Conservation (phyloP, 2,329 filamentous ascomycete species). For the Penicillium thymicola region DNA sequence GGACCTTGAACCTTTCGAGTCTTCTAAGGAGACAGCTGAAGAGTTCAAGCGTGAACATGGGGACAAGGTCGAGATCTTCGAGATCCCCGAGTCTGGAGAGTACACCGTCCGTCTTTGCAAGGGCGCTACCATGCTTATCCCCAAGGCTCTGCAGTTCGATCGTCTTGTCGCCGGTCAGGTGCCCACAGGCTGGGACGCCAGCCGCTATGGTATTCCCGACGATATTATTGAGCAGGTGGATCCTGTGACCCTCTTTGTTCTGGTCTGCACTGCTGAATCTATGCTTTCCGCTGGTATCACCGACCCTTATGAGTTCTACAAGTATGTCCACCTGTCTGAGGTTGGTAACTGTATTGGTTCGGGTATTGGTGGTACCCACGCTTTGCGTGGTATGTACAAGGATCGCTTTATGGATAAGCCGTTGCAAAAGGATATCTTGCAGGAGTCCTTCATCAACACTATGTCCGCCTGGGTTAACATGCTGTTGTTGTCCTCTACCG, state of each 20-base stretch:
- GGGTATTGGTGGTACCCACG: slow-evolving; percentile 91
- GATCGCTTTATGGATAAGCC: slow-evolving; percentile 96
- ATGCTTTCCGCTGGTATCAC: slow-evolving; percentile 92
- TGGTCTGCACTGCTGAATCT: slow-evolving; percentile 89
- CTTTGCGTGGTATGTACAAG: slow-evolving; percentile 96
- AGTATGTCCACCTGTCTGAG: slow-evolving; percentile 97
- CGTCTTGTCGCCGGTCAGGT: slow-evolving; percentile 96
- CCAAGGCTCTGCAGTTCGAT: slow-evolving; percentile 95
- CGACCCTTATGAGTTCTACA: slow-evolving; percentile 99
- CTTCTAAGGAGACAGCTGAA: slow-evolving; percentile 93
- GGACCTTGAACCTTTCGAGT: slow-evolving; percentile 94
- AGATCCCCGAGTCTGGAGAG: slow-evolving; percentile 89
- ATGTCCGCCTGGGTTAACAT: slow-evolving; percentile 99
- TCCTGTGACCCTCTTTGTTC: slow-evolving; percentile 89
- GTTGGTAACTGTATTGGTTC: slow-evolving; percentile 98
- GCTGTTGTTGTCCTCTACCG: slow-evolving; percentile 93
- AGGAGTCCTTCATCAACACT: slow-evolving; percentile 99
- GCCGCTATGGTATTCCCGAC: slow-evolving; percentile 92
- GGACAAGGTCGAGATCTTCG: slow-evolving; percentile 96
- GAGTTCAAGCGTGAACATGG: slow-evolving; percentile 97
- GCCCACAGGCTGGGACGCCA: slow-evolving; percentile 94
- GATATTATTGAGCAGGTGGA: slow-evolving; percentile 98
- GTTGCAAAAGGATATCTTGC: slow-evolving; percentile 96
- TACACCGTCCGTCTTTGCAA: slow-evolving; percentile 94
- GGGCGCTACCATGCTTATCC: slow-evolving; percentile 90